Evolutionary conservation across 768 basidiomycete genomes (phyloP), one percentile per base, ranked within the genome.

Genomic region (Podaxis sp.): DNA sequence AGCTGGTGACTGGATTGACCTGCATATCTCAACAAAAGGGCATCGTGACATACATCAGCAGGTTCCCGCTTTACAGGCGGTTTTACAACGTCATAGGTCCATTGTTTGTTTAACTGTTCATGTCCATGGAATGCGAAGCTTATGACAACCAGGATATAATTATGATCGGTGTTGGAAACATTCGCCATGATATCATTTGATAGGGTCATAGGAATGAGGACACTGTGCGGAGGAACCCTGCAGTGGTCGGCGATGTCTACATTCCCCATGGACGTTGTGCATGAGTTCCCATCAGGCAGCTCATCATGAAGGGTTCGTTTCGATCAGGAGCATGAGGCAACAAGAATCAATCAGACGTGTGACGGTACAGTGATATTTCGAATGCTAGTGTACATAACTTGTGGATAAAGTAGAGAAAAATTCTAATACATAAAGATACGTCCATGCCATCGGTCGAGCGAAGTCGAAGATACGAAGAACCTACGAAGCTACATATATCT

Each of bases 361-460:
- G 60, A 60, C 22, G 22, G 28, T 60, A 60, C 59, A 54, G 30
- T 62, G 60, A 55, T 48, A 55, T 46, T 55, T 62, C 60, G 28
- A 62, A 62, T 49, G 60, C 60, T 62, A 62, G 28, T 60, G 53
- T 62, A 54, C 60, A 62, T 56, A 49, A 38, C 26, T 37, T 62
- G 52, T 46, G 52, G 38, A 44, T 30, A 54, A 54, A n/a, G 12
- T 33, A 53, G 49, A n/a, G 8, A 37, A 30, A 33, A 49, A 33
- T 26, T 62, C 60, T 62, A 62, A 37, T 49, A 55, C 41, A 62
- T 62, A 62, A 62, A 12, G 30, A 62, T 55, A 62, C 44, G 53
- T 55, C 53, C 60, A 62, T 55, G 59, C 59, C 40, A 55, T 10
- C 33, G 52, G 53, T 53, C 28, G 41, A 37, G 41, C n/a, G 60